Conservation (phyloP, 2,329 filamentous ascomycete species). For the Ascosphaera pollenicola region DNA sequence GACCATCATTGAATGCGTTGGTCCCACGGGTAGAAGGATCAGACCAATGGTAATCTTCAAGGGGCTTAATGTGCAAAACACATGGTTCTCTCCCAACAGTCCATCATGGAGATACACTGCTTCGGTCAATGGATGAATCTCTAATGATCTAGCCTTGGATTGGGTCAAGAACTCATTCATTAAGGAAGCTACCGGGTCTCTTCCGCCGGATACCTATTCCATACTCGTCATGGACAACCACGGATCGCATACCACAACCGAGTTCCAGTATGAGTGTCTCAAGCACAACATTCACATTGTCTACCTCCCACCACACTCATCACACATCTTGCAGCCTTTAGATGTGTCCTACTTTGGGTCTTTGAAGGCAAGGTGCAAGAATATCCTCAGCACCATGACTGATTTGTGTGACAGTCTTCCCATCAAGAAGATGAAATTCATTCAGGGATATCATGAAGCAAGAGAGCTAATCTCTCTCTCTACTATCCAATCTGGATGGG, state of each 20-base stretch:
- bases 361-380: not conserved
- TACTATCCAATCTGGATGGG: too few species aligned
- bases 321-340: conserved; percentile 1
- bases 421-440: too few species aligned
- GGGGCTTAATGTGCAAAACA: not conserved
- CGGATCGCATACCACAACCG: not conserved
- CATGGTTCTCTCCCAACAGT: not conserved
- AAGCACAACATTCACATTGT: conserved; percentile 2
- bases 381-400: too few species aligned
- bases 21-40: not conserved
- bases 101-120: not conserved
- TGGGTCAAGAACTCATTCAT: conserved; percentile 1
- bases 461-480: too few species aligned
- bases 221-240: conserved; percentile 1
- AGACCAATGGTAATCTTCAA: not conserved
- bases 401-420: too few species aligned
- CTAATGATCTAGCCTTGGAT: conserved; percentile 1
- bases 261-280: conserved; percentile 1
- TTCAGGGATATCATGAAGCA: too few species aligned
- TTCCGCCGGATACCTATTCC: not conserved
- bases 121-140: conserved; percentile 1
- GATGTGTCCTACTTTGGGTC: not conserved
- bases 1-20: conserved; percentile 1
- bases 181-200: not conserved
- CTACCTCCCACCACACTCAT: conserved; percentile 2